Percentiles rank a stretch among this genome's conserved stretches.
Conservation (phyloP, 768 basidiomycete genomes). For the Naganishia randhawae region DNA sequence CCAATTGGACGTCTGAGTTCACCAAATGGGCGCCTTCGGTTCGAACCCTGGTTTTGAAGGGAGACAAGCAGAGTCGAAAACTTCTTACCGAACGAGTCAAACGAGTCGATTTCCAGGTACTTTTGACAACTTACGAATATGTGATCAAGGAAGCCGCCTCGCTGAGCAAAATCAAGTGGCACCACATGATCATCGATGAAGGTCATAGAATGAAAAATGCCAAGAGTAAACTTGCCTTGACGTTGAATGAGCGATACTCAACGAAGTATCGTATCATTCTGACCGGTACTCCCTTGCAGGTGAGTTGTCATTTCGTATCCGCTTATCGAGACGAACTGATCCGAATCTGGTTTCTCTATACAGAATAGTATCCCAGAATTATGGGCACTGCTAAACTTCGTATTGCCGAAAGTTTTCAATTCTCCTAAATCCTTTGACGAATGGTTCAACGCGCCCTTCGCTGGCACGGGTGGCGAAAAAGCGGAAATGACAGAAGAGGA, state of each 20-base stretch:
- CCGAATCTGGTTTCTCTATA: constrained; percentile 36
- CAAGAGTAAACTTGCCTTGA: constrained; percentile 80
- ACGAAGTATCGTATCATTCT: constrained; percentile 89
- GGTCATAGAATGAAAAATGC: constrained; percentile 98
- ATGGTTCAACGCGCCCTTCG: constrained; percentile 99
- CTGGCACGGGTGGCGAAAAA: constrained; percentile 92
- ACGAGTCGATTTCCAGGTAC: constrained; percentile 79
- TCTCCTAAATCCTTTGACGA: constrained; percentile 99
- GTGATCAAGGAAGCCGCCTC: constrained; percentile 94
- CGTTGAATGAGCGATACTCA: constrained; percentile 85
- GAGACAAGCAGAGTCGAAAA: constrained; percentile 77
- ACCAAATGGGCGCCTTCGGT: constrained; percentile 92
- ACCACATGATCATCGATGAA: constrained; percentile 98
- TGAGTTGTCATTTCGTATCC: constrained; percentile 29
- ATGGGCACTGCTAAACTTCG: constrained; percentile 55
- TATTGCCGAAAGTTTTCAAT: constrained; percentile 89
- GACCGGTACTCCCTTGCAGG: constrained; percentile 88
- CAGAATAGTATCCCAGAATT: constrained; percentile 52
- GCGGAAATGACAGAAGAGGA: constrained; percentile 99
- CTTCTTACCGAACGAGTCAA: constrained; percentile 68
- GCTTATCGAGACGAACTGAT: constrained; percentile 56
- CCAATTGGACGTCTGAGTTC: constrained; percentile 95
- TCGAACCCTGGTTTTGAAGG: constrained; percentile 79
- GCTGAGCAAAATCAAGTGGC: constrained; percentile 86
- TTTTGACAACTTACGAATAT: constrained; percentile 93